Percentiles rank a stretch among this genome's conserved stretches.
These are phyloP conservation scores for Aphanomyces euteiches DNA, from an alignment of 352 stramenopile genomes.

Conservation along the genomic window DNA sequence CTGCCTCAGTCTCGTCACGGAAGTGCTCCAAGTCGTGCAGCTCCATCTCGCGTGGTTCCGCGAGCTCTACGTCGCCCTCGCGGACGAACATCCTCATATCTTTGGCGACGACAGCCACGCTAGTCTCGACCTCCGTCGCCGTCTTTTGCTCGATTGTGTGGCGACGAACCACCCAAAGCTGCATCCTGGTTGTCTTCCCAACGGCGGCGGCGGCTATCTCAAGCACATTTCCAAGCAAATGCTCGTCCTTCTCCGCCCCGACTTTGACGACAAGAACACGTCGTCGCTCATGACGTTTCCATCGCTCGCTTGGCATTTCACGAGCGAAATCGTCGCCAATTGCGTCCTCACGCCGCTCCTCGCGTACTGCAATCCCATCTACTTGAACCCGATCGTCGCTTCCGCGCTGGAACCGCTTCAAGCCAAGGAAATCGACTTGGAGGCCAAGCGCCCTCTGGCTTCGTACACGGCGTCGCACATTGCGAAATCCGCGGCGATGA, in stretches of 20 bases:
- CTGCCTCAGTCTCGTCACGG: not conserved
- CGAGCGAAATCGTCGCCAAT: constrained; percentile 19
- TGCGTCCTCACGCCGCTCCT: constrained; percentile 15
- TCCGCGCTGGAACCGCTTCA: constrained; percentile 1
- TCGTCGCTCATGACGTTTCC: not conserved
- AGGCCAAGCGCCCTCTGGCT: not conserved
- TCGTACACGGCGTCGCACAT: constrained; percentile 4
- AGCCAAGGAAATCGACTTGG: not conserved
- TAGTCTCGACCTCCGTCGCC: not conserved
- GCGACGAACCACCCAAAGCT: not conserved
- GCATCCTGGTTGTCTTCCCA: constrained; percentile 1
- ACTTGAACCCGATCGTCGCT: constrained; percentile 20
- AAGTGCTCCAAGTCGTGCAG: constrained; percentile 6
- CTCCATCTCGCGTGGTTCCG: constrained; percentile 22
- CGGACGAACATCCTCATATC: not conserved
- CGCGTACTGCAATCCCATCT: not conserved
- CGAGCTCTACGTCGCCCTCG: constrained; percentile 11
- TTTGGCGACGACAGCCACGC: constrained; percentile 14
- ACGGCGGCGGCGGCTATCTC: constrained; percentile 3
- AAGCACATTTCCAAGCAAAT: constrained; percentile 20
- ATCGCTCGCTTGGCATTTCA: constrained; percentile 15
- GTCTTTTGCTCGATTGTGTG: not conserved
- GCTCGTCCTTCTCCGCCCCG: constrained; percentile 1
- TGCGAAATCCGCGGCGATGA: not conserved
- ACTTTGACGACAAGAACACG: constrained; percentile 2